phyloP scores from a whole-genome alignment of 192 early-diverging fungal genomes.

The Entomortierella beljakovae region DNA sequence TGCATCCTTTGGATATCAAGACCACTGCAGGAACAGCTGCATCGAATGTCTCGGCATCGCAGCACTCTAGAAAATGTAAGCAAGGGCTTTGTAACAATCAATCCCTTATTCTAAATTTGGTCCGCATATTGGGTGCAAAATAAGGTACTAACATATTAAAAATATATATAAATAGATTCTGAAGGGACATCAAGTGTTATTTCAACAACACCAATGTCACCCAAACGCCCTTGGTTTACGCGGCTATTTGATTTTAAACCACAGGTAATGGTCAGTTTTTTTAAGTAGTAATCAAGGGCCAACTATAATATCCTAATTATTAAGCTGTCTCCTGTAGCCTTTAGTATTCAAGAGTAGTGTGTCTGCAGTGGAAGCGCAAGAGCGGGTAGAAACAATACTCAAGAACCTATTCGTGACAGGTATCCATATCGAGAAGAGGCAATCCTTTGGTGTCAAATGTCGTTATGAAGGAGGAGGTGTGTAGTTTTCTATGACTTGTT shows the following conservation, averaged over 20 bases:
- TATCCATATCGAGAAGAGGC: slow-evolving; percentile 27
- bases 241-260: slow-evolving; percentile 51
- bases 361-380: slow-evolving; percentile 29
- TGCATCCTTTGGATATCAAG: slow-evolving; percentile 37
- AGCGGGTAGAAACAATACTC: slow-evolving; percentile 33
- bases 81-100: background rate
- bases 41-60: slow-evolving; percentile 20
- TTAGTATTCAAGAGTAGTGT: slow-evolving; percentile 31
- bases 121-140: background rate
- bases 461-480: slow-evolving; percentile 39
- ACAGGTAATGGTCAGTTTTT: slow-evolving; percentile 17
- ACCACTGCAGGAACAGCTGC: slow-evolving; percentile 18
- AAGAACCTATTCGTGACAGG: slow-evolving; percentile 19
- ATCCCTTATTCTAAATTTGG: background rate
- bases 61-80: slow-evolving; percentile 37
- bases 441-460: slow-evolving; percentile 34
- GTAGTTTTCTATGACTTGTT: background rate
- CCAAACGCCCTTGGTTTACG: slow-evolving; percentile 38
- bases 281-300: background rate
- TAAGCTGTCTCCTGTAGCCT: slow-evolving; percentile 6
- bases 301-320: background rate
- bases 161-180: slow-evolving; percentile 11
- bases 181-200: slow-evolving; percentile 16
- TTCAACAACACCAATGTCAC: slow-evolving; percentile 5
- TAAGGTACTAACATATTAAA: background rate